phyloP scores from a whole-genome alignment of 2,329 filamentous ascomycete genomes.

The Simplicillium aogashimaense region DNA sequence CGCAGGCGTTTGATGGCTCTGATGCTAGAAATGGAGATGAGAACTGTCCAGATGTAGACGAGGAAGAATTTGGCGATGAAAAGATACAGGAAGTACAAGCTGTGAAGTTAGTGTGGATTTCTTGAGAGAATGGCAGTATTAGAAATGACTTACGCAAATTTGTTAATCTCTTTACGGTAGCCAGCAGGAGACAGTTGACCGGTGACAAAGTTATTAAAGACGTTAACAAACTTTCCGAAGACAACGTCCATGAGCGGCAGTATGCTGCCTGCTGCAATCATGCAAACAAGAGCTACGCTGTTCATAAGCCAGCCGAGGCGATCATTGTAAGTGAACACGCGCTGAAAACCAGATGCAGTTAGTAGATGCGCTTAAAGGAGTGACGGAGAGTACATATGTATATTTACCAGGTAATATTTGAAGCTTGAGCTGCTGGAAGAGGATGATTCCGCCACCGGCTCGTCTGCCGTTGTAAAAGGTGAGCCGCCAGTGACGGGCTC shows the following conservation, averaged over 20 bases:
- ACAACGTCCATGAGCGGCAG: slow-evolving; percentile 50
- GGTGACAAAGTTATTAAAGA: slow-evolving; percentile 46
- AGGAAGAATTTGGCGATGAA: slow-evolving; percentile 44
- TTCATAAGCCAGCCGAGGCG: slow-evolving; percentile 25
- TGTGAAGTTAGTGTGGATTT: slow-evolving; percentile 11
- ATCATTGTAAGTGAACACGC: slow-evolving; percentile 29
- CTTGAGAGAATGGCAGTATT: slow-evolving; percentile 1
- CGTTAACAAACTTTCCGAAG: slow-evolving; percentile 43
- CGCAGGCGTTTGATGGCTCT: slow-evolving; percentile 24
- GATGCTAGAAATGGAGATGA: slow-evolving; percentile 27
- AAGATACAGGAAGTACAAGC: slow-evolving; percentile 47
- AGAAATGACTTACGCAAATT: slow-evolving; percentile 24
- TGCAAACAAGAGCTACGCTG: slow-evolving; percentile 20
- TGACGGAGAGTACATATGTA: too few relatives aligned
- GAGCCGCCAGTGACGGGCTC: too few relatives aligned
- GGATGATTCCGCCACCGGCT: too few relatives aligned
- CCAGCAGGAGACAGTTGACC: slow-evolving; percentile 28
- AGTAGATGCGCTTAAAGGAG: too few relatives aligned
- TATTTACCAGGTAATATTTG: slow-evolving; percentile 5
- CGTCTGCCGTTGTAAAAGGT: too few relatives aligned
- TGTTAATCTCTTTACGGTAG: slow-evolving; percentile 40
- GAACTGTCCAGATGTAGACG: slow-evolving; percentile 40
- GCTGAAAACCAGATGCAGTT: too few relatives aligned
- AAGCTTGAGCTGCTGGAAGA: slow-evolving; percentile 1
- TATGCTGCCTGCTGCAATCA: slow-evolving; percentile 24